phyloP scores from a whole-genome alignment of 169 alveolate species.

The Plasmodium falciparum region DNA sequence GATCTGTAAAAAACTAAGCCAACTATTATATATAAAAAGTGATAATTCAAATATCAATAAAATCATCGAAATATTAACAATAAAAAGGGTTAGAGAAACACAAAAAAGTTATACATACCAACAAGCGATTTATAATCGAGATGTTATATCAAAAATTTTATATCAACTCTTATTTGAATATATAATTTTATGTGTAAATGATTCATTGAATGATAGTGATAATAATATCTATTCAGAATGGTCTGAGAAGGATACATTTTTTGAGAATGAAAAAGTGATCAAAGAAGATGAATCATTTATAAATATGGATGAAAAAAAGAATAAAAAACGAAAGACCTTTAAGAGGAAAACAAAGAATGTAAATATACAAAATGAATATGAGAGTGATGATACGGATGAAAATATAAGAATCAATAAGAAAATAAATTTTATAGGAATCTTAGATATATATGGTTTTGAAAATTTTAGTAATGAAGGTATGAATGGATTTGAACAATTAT shows the following conservation, averaged over 20 bases:
- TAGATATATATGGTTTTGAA: slow-evolving; percentile 92
- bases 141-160: slow-evolving; percentile 83
- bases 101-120: slow-evolving; percentile 78
- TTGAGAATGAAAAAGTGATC: not conserved
- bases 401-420: not conserved
- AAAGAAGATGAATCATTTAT: not conserved
- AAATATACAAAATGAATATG: slow-evolving; percentile 19
- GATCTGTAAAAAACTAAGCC: slow-evolving; percentile 26
- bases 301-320: not conserved
- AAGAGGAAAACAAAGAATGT: slow-evolving; percentile 12
- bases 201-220: slow-evolving; percentile 63
- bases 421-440: slow-evolving; percentile 82
- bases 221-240: not conserved
- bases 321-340: not conserved
- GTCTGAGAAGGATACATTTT: not conserved
- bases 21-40: slow-evolving; percentile 36
- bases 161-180: slow-evolving; percentile 82
- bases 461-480: slow-evolving; percentile 84
- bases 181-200: slow-evolving; percentile 81
- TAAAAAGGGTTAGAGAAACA: slow-evolving; percentile 80
- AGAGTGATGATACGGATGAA: not conserved
- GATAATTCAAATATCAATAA: slow-evolving; percentile 23
- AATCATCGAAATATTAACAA: slow-evolving; percentile 79
- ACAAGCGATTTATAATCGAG: slow-evolving; percentile 81
- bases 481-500: slow-evolving; percentile 91